A percentile compares a stretch with the other conserved stretches of the same genome.
Conservation (phyloP, 768 basidiomycete genomes). For the Boletus rubescentipes region DNA sequence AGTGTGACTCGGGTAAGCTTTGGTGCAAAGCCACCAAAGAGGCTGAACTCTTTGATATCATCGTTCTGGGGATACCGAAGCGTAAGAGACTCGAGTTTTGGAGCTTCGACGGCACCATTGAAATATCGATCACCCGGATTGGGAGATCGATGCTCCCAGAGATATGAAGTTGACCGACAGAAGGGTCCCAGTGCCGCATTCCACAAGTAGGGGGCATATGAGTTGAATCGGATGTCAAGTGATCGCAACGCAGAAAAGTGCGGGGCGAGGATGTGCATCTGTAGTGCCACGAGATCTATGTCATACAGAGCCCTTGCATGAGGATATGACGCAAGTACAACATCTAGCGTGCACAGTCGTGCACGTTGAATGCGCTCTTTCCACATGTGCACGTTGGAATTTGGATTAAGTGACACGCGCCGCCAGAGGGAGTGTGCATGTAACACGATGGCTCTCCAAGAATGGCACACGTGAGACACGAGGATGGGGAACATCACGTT, state of each 20-base stretch:
- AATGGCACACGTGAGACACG: conserved; percentile 67
- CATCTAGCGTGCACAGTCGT: conserved; percentile 58
- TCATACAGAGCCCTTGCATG: conserved; percentile 21
- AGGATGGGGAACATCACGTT: conserved; percentile 56
- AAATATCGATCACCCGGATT: conserved; percentile 2
- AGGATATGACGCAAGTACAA: conserved; percentile 47
- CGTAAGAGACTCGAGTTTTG: conserved; percentile 50
- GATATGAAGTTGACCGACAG: conserved; percentile 36
- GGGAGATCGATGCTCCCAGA: conserved; percentile 25
- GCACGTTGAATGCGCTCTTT: conserved; percentile 59
- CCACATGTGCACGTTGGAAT: conserved; percentile 54
- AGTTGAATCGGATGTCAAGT: conserved; percentile 53
- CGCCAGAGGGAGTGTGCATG: conserved; percentile 66
- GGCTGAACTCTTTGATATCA: conserved; percentile 62
- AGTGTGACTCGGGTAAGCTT: conserved; percentile 52
- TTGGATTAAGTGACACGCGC: conserved; percentile 49
- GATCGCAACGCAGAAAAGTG: conserved; percentile 61
- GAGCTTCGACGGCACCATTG: conserved; percentile 36
- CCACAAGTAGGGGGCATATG: conserved; percentile 65
- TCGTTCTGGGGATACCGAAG: conserved; percentile 65
- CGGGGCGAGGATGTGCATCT: conserved; percentile 53
- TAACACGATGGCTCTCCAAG: conserved; percentile 62
- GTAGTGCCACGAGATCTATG: conserved; percentile 51
- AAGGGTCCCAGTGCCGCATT: conserved; percentile 60
- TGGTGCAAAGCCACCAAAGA: conserved; percentile 64